phyloP scores from a whole-genome alignment of 192 early-diverging fungal species.

The Podila epicladia region DNA sequence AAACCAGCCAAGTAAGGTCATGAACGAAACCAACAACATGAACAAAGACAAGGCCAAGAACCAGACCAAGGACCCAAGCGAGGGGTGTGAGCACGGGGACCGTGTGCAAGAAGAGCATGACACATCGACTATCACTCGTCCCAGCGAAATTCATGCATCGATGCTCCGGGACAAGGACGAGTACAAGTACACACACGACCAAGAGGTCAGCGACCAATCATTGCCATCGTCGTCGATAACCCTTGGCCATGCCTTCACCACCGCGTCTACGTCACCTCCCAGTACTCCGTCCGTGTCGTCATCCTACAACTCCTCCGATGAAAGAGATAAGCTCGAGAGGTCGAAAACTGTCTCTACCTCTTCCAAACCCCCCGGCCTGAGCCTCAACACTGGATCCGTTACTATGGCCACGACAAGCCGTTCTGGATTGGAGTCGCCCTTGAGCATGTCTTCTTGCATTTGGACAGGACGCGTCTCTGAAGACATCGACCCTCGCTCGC shows the following conservation, averaged over 20 bases:
- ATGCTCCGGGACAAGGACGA: background rate
- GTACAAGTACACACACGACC: conserved; percentile 1
- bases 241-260: background rate
- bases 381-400: background rate
- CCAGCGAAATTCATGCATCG: background rate
- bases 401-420: background rate
- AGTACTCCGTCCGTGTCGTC: background rate
- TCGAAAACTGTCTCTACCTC: background rate
- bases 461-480: conserved; percentile 22
- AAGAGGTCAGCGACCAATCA: no score
- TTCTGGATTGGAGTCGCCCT: conserved; percentile 21
- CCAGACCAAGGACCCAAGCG: background rate
- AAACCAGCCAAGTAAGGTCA: background rate
- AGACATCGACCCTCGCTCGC: background rate
- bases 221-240: background rate
- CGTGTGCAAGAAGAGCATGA: background rate
- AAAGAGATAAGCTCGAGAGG: background rate
- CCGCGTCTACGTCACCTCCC: background rate
- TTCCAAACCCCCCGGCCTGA: background rate
- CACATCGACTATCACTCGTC: background rate
- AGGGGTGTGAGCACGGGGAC: background rate
- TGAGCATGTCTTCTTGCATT: conserved; percentile 32
- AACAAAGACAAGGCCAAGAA: background rate
- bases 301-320: background rate
- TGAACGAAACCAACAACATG: background rate